Conservation (phyloP, 345 rosid species). For the Bruguiera gymnorhiza region DNA sequence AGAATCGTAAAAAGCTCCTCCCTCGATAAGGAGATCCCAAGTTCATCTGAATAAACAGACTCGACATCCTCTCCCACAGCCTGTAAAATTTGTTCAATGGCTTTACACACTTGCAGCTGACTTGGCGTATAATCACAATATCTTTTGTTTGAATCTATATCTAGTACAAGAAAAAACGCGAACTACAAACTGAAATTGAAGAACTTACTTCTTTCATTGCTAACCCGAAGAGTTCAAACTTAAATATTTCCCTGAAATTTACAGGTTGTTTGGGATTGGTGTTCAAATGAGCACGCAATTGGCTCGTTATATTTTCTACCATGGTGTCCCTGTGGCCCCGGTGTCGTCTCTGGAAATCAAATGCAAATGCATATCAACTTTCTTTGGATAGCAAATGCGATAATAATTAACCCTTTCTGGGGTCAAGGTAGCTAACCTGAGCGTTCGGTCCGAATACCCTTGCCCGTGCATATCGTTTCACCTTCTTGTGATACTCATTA, state of each 20-base stretch:
- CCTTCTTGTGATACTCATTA: slow-evolving; percentile 62
- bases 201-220: slow-evolving; percentile 38
- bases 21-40: slow-evolving; percentile 52
- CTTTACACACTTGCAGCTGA: neutral
- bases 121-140: neutral
- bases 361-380: neutral
- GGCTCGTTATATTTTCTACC: slow-evolving; percentile 48
- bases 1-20: slow-evolving; percentile 48
- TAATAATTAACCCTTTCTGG: neutral
- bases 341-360: slow-evolving; percentile 46
- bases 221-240: slow-evolving; percentile 65
- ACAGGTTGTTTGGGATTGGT: slow-evolving; percentile 38
- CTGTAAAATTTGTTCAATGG: slow-evolving; percentile 45
- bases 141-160: neutral
- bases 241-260: slow-evolving; percentile 71
- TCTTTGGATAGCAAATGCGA: slow-evolving; percentile 33
- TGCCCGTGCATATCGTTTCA: slow-evolving; percentile 47
- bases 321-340: slow-evolving; percentile 53
- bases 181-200: neutral
- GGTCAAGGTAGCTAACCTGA: slow-evolving; percentile 45
- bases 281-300: slow-evolving; percentile 38
- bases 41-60: slow-evolving; percentile 62
- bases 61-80: slow-evolving; percentile 61
- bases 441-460: slow-evolving; percentile 60
- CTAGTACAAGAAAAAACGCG: neutral